Conservation (phyloP, 2,329 filamentous ascomycete species). For the Sporothrix pallida region DNA sequence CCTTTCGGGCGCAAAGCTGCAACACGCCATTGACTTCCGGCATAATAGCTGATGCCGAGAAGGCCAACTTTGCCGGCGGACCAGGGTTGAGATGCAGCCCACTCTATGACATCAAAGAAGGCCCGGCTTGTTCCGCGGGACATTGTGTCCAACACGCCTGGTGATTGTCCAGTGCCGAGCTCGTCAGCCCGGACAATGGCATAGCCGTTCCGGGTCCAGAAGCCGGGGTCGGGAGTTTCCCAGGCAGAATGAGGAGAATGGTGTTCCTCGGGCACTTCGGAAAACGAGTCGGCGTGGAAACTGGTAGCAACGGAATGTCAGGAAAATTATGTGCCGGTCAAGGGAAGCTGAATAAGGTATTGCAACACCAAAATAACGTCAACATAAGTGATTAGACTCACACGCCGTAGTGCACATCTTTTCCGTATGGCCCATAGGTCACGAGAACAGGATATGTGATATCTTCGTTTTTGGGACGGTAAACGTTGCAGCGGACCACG, state of each 20-base stretch:
- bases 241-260: constrained; percentile 60
- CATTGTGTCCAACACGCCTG: constrained; percentile 57
- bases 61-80: constrained; percentile 56
- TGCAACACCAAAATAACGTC: too few relatives aligned
- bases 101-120: constrained; percentile 58
- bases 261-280: constrained; percentile 60
- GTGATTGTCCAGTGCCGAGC: constrained; percentile 55
- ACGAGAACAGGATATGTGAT: constrained; percentile 63
- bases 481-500: constrained; percentile 49
- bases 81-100: constrained; percentile 55
- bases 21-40: constrained; percentile 55
- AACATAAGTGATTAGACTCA: constrained; percentile 13
- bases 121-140: constrained; percentile 54
- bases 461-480: constrained; percentile 44
- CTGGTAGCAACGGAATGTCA: constrained; percentile 36
- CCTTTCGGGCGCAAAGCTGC: constrained; percentile 55
- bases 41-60: constrained; percentile 56
- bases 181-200: constrained; percentile 61
- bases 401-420: constrained; percentile 69
- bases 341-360: too few relatives aligned
- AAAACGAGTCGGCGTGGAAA: constrained; percentile 50
- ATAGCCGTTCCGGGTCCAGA: constrained; percentile 62
- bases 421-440: constrained; percentile 76
- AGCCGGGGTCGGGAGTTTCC: constrained; percentile 64
- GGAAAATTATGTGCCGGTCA: too few relatives aligned